Conservation (phyloP, 164 flowering plant genomes). For the Santalum album region DNA sequence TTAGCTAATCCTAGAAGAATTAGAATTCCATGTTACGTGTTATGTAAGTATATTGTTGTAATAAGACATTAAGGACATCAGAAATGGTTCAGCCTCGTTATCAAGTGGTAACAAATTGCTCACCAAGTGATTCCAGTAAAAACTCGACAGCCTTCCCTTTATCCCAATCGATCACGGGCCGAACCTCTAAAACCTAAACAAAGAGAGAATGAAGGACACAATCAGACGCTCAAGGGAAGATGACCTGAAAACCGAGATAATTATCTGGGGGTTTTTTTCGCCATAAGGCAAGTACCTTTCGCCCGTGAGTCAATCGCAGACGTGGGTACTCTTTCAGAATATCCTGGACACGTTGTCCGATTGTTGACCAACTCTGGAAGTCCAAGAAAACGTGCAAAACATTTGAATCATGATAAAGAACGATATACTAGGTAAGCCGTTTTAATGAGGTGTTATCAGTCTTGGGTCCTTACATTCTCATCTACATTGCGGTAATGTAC, state of each 20-base stretch:
- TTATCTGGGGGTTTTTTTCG: too few species aligned
- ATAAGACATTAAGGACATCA: too few species aligned
- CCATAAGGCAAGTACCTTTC: conserved; percentile 35
- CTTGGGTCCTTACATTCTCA: conserved; percentile 31
- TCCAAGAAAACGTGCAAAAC: neutral
- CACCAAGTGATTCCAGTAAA: conserved; percentile 59
- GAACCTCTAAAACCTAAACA: conserved; percentile 57
- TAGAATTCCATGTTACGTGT: too few species aligned
- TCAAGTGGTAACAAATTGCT: conserved; percentile 2
- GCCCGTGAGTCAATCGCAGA: conserved; percentile 53
- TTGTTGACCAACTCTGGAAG: conserved; percentile 37
- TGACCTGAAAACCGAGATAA: too few species aligned
- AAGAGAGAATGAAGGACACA: neutral
- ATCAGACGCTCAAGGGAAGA: too few species aligned
- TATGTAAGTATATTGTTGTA: too few species aligned
- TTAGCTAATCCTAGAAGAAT: conserved; percentile 37
- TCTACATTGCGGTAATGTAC: conserved; percentile 74
- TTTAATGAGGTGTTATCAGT: too few species aligned
- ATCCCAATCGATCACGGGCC: conserved; percentile 63
- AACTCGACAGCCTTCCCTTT: conserved; percentile 68
- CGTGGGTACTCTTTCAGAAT: conserved; percentile 42
- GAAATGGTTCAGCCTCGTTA: too few species aligned
- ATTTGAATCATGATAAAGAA: neutral
- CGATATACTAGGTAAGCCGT: neutral
- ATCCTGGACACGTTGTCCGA: conserved; percentile 33